These are phyloP conservation scores for Vigna nakashimae DNA, from an alignment of 306 rosid species.

Conservation along the genomic window DNA sequence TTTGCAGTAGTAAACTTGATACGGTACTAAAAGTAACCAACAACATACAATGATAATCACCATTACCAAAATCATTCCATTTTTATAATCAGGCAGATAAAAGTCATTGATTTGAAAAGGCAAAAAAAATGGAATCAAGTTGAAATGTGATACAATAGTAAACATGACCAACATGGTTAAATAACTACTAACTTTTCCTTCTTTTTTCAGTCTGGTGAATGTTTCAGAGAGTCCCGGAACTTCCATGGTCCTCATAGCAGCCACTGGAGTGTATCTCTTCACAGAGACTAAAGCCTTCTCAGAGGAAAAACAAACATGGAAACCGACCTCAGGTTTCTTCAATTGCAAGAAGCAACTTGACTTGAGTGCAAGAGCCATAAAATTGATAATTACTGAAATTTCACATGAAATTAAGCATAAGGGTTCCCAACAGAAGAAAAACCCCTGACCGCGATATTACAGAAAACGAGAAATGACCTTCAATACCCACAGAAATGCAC, in stretches of 20 bases:
- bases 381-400: slow-evolving; percentile 39
- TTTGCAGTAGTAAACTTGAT: neutral
- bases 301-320: slow-evolving; percentile 41
- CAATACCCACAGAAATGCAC: neutral
- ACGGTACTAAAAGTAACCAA: neutral
- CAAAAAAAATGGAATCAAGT: slow-evolving; percentile 24
- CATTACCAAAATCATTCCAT: neutral
- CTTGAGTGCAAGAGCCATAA: slow-evolving; percentile 66
- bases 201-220: slow-evolving; percentile 63
- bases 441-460: neutral
- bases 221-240: slow-evolving; percentile 77
- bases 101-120: slow-evolving; percentile 7
- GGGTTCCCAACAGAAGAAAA: slow-evolving; percentile 19
- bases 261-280: slow-evolving; percentile 61
- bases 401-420: slow-evolving; percentile 4
- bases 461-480: neutral
- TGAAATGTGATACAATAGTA: slow-evolving; percentile 29
- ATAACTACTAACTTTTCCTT: slow-evolving; percentile 67
- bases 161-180: neutral
- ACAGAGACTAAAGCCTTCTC: slow-evolving; percentile 42
- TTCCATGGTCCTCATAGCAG: slow-evolving; percentile 58
- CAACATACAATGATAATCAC: neutral
- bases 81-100: slow-evolving; percentile 9
- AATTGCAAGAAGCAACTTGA: slow-evolving; percentile 59
- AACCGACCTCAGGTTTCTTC: slow-evolving; percentile 54